A percentile compares a stretch with the other conserved stretches of the same genome.
These are phyloP conservation scores for Tylopilus plumbeoviolaceoides DNA, from an alignment of 768 basidiomycete species.

Conservation along the genomic window DNA sequence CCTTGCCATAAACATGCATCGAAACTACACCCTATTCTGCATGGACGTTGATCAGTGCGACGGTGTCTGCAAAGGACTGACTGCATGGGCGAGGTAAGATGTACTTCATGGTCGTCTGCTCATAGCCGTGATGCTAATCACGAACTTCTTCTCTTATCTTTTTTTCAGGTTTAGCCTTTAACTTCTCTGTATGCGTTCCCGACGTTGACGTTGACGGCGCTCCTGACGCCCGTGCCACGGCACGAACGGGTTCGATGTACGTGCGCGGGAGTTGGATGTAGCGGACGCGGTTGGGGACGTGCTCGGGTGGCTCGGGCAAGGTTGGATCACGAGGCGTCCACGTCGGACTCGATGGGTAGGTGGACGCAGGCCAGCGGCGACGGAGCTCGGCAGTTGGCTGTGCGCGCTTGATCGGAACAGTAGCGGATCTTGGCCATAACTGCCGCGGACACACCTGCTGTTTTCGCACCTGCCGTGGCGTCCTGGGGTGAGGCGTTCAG, in stretches of 20 bases:
- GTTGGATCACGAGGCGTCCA: not conserved
- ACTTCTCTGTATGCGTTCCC: slow-evolving; percentile 83
- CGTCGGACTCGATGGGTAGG: slow-evolving; percentile 28
- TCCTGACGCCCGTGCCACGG: slow-evolving; percentile 82
- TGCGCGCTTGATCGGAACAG: slow-evolving; percentile 39
- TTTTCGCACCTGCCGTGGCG: slow-evolving; percentile 55
- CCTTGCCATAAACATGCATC: slow-evolving; percentile 87
- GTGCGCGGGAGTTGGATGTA: slow-evolving; percentile 54
- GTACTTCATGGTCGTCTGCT: too few species aligned
- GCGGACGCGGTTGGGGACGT: slow-evolving; percentile 56
- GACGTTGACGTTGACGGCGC: slow-evolving; percentile 68
- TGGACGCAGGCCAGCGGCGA: slow-evolving; percentile 50
- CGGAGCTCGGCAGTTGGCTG: slow-evolving; percentile 58
- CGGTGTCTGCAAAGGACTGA: slow-evolving; percentile 67
- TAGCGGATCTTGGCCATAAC: not conserved
- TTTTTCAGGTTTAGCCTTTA: slow-evolving; percentile 50
- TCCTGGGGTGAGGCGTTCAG: slow-evolving; percentile 19
- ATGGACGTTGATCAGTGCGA: slow-evolving; percentile 70
- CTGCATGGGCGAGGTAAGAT: slow-evolving; percentile 53
- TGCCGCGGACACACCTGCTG: slow-evolving; percentile 36
- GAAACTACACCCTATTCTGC: slow-evolving; percentile 89
- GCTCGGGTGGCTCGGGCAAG: slow-evolving; percentile 48
- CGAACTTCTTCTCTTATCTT: not conserved
- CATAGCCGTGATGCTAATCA: too few species aligned
- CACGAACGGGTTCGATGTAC: slow-evolving; percentile 74